A percentile compares a stretch with the other conserved stretches of the same genome.
Evolutionary conservation across 2,329 filamentous ascomycete genomes (phyloP).

Genomic region (Thermothelomyces thermophilus): DNA sequence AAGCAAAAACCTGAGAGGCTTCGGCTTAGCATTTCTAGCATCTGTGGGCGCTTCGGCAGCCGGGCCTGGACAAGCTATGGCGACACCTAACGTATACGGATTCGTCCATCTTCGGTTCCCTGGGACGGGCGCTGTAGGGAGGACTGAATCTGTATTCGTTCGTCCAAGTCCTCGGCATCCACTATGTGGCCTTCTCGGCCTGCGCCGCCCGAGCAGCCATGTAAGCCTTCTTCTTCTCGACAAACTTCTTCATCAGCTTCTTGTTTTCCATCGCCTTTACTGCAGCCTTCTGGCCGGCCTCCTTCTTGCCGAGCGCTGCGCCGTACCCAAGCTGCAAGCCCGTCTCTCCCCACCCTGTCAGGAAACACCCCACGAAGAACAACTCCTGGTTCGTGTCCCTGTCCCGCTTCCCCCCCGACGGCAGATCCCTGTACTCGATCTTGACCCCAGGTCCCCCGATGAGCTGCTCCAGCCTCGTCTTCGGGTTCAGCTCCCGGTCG

Average conservation of each 20-base stretch:
- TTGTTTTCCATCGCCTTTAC: conserved; percentile 57
- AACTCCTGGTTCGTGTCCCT: conserved; percentile 47
- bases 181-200: neutral
- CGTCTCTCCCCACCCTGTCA: conserved; percentile 63
- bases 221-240: conserved; percentile 42
- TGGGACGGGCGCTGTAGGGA: too few species aligned
- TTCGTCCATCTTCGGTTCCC: too few species aligned
- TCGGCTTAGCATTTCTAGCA: too few species aligned
- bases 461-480: conserved; percentile 44
- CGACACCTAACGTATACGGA: too few species aligned
- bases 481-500: conserved; percentile 31
- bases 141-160: neutral
- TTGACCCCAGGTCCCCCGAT: conserved; percentile 53
- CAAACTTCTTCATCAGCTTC: conserved; percentile 50
- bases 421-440: conserved; percentile 55
- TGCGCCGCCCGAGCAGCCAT: conserved; percentile 28
- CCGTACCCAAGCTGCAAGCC: conserved; percentile 57
- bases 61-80: too few species aligned
- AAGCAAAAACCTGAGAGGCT: too few species aligned
- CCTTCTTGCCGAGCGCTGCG: conserved; percentile 58
- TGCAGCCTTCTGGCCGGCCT: conserved; percentile 63
- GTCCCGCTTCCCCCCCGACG: conserved; percentile 46
- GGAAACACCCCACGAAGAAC: conserved; percentile 57
- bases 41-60: too few species aligned
- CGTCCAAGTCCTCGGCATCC: too few species aligned